Conservation (phyloP, 2,329 filamentous ascomycete species). For the Fusarium phyllophilum region DNA sequence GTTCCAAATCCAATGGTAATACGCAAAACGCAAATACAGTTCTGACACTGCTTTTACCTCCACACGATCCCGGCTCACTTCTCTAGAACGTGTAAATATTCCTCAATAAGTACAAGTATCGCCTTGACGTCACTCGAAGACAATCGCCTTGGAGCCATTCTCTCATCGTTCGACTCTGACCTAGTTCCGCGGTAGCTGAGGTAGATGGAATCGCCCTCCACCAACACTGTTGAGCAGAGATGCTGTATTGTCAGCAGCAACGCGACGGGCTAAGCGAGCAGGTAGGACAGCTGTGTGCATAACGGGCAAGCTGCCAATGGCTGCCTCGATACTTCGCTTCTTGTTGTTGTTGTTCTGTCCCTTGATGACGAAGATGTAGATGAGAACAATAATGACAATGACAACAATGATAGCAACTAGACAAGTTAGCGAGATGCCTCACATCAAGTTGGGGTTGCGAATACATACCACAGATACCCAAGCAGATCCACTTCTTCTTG, state of each 20-base stretch:
- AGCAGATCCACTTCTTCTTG: conserved; percentile 97
- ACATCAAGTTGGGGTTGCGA: too few species aligned
- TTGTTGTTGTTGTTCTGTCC: conserved; percentile 41
- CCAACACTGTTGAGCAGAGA: conserved; percentile 29
- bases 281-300: conserved; percentile 36
- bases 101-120: background rate
- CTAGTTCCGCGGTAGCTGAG: conserved; percentile 39
- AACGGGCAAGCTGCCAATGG: conserved; percentile 36
- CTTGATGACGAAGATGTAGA: conserved; percentile 58
- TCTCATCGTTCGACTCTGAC: background rate
- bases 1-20: conserved; percentile 32
- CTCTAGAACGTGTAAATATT: background rate
- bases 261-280: conserved; percentile 29
- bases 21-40: conserved; percentile 31
- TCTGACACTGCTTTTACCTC: conserved; percentile 5
- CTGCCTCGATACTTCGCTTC: conserved; percentile 46
- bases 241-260: conserved; percentile 5
- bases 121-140: background rate
- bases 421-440: conserved; percentile 41
- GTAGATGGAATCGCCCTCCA: conserved; percentile 38
- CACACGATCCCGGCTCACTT: conserved; percentile 1
- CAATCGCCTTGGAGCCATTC: background rate
- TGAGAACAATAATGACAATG: conserved; percentile 61
- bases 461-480: conserved; percentile 74
- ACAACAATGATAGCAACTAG: conserved; percentile 64